Evolutionary conservation across 257 asterid species (phyloP).

Genomic region (Ophiorrhiza pumila): DNA sequence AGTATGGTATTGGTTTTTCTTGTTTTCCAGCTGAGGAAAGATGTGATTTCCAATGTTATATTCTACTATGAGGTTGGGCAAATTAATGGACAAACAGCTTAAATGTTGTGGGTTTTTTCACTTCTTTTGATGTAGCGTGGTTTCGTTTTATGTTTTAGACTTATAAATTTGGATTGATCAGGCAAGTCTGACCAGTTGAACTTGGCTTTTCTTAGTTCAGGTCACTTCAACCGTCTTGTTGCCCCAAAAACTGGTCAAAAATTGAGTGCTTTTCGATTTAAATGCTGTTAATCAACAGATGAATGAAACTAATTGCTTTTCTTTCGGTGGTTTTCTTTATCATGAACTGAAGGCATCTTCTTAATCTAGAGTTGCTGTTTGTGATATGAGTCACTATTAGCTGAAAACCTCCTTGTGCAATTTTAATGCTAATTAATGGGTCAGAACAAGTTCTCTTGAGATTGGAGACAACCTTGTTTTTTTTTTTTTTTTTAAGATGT

Average conservation of each 20-base stretch:
- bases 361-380: background rate
- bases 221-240: background rate
- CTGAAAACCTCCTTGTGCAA: background rate
- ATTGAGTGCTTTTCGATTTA: background rate
- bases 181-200: background rate
- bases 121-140: background rate
- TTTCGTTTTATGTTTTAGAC: background rate
- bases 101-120: background rate
- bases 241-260: background rate
- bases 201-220: background rate
- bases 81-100: constrained; percentile 4
- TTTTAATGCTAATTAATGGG: background rate
- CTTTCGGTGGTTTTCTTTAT: background rate
- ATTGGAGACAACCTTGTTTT: background rate
- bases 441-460: background rate
- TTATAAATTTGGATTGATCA: background rate
- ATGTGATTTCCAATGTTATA: background rate
- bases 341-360: background rate
- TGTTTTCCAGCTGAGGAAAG: background rate
- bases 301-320: background rate
- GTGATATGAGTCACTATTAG: background rate
- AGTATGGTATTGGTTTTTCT: background rate
- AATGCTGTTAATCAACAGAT: background rate
- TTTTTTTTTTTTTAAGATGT: background rate
- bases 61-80: background rate